Percentiles rank a stretch among this genome's conserved stretches.
Evolutionary conservation across 1,139 yeast species (phyloP).

Genomic region (Suhomyces coccinellae): DNA sequence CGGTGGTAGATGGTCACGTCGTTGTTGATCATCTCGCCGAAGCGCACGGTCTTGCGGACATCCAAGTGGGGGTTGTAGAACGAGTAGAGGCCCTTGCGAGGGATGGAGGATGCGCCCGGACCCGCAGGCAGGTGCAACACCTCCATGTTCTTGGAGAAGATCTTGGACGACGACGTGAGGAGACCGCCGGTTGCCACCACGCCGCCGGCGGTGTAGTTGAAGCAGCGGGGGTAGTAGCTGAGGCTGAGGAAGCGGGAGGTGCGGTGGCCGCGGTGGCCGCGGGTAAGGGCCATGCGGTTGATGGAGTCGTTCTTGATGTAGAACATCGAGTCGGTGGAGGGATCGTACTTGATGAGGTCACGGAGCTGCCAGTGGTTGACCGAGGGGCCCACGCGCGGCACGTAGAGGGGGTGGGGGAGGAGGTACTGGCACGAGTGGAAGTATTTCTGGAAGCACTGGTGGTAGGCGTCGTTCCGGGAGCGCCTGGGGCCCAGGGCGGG

Average conservation of each 20-base stretch:
- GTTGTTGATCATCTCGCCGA: conserved; percentile 84
- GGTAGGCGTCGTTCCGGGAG: conserved; percentile 19
- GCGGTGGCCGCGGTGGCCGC: background rate
- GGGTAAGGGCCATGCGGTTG: conserved; percentile 26
- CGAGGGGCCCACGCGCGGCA: conserved; percentile 29
- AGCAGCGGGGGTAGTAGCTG: conserved; percentile 63
- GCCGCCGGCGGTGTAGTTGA: conserved; percentile 60
- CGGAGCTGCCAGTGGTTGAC: conserved; percentile 86
- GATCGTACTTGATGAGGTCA: conserved; percentile 60
- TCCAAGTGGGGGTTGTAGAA: conserved; percentile 52
- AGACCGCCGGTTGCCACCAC: conserved; percentile 73
- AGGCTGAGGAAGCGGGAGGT: conserved; percentile 45
- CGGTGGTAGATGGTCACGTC: conserved; percentile 61
- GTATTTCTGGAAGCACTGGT: conserved; percentile 47
- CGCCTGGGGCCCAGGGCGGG: conserved; percentile 1
- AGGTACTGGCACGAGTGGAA: conserved; percentile 44
- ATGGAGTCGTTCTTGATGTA: conserved; percentile 37
- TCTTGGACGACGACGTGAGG: conserved; percentile 26
- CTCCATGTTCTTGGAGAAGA: conserved; percentile 30
- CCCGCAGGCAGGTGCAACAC: conserved; percentile 23
- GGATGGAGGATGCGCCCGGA: conserved; percentile 15
- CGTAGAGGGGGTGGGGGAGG: conserved; percentile 39
- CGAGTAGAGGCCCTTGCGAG: conserved; percentile 61
- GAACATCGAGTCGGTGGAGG: conserved; percentile 29
- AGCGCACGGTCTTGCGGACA: conserved; percentile 48